Base-by-base conservation (phyloP, 2,329 filamentous ascomycete species). In the Colletotrichum tropicale region DNA sequence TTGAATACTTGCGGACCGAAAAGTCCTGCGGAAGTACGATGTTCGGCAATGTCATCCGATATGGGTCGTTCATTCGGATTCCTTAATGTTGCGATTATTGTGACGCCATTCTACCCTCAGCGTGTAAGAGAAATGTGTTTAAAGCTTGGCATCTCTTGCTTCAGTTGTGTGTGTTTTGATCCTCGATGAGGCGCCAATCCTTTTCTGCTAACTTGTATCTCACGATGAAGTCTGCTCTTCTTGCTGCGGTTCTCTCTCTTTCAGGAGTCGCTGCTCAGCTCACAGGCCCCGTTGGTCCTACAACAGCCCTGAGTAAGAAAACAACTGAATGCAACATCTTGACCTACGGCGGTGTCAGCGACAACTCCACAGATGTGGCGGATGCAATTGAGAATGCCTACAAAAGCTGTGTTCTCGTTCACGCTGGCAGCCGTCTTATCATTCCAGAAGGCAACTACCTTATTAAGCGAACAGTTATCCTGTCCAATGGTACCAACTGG, bases 91-190 rank as follows among this genome's bases (percentile, higher is more conserved):
- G 38, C 12, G 38, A 21, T 48, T 5, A 9, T 6, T n/a, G 38
- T 48, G 8, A 12, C 38, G 18, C 9, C 18, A n/a, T 12, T 12
- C 5, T n/a, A 18, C 0, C 9, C 38, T 48, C 38, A 6, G 3
- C 1, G 18, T 48, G 38, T 2, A 48, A 12, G 6, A 12, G 18
- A n/a, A 48, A 48, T 4, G 6, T 48, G 9, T 12, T 48, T 48
- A n/a, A n/a, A 48, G 18, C 9, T 48, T n/a, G 38, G 18, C 12
- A 48, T 48, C 6, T 48, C 38, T 48, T 48, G 38, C 18, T 9
- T n/a, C 9, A 2, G 4, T 2, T 21, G 10, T 48, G 18, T n/a
- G n/a, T n/a, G 0, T 12, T 12, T 7, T 1, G n/a, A n/a, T n/a
- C 0, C 38, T 48, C 10, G 38, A 48, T 3, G 5, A 48, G 5